Percentiles rank a stretch among this genome's conserved stretches.
Conservation (phyloP, 2,329 filamentous ascomycete genomes). For the Pestalotiopsis fici region DNA sequence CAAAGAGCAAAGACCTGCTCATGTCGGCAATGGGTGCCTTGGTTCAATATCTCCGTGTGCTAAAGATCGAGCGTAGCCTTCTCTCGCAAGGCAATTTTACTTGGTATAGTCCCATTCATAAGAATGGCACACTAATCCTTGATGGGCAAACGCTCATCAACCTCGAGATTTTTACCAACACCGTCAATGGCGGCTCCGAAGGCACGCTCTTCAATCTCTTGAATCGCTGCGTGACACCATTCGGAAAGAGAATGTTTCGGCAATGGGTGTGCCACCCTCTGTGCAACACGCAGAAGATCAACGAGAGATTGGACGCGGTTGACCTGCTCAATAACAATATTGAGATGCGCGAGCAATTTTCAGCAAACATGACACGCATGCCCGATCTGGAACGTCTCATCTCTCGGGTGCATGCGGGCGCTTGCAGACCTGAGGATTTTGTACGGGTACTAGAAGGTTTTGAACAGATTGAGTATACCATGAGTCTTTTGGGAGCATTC, state of each 20-base stretch:
- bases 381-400: constrained; percentile 93
- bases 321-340: constrained; percentile 87
- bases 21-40: constrained; percentile 93
- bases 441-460: constrained; percentile 92
- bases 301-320: constrained; percentile 87
- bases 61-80: constrained; percentile 87
- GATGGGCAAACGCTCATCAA: constrained; percentile 98
- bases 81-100: constrained; percentile 89
- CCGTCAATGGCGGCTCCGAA: constrained; percentile 79
- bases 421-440: constrained; percentile 91
- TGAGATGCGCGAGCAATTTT: constrained; percentile 82
- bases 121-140: constrained; percentile 87
- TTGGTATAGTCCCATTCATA: constrained; percentile 87
- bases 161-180: constrained; percentile 95
- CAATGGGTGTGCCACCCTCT: constrained; percentile 98
- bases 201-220: constrained; percentile 89
- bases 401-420: constrained; percentile 88
- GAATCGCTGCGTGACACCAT: constrained; percentile 93
- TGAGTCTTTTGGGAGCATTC: constrained; percentile 74
- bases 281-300: constrained; percentile 83
- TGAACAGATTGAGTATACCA: constrained; percentile 95
- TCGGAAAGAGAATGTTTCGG: constrained; percentile 92
- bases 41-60: constrained; percentile 78
- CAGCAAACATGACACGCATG: constrained; percentile 84
- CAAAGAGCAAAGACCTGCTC: constrained; percentile 74